Base-by-base conservation (phyloP, 2,329 filamentous ascomycete species). In the Xylaria sp. region DNA sequence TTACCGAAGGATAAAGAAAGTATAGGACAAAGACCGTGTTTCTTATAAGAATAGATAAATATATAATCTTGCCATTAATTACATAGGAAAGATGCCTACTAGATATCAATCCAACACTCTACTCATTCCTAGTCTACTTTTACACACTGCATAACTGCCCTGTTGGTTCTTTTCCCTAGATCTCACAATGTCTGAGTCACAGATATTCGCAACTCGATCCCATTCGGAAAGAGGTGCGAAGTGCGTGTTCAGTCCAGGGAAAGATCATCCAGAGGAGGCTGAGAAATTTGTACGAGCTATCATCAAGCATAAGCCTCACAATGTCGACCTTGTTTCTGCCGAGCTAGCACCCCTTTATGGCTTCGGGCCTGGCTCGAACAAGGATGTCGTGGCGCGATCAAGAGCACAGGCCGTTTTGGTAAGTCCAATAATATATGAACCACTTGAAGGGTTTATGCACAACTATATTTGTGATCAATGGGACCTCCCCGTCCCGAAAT, bases 261-360 rank as follows among this genome's bases (percentile, higher is more conserved):
- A 70, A 62, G 56, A 71, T 9, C 23, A 70, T 1, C 73, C 74
- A 2, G 68, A 63, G 9, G 62, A 63, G 54, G 71, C 73, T 1
- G 71, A 62, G 28, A 61, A 62, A 1, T 56, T 73, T 20, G 66
- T 78, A 2, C 68, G 60, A 13, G 15, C 4, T 2, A 62, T 76
- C 51, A 69, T 70, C 62, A 74, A 74, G 48, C 58, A 62, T 25
- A 69, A 70, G 15, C 68, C 64, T 0, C 41, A 69, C 1, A 68
- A 74, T n/a, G 43, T 71, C 1, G 71, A 75, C 6, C 56, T 69
- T 5, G 74, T 68, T 0, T 69, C 73, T 1, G 59, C 60, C 0
- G 68, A 75, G 46, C 55, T 78, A 13, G 71, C 74, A 2, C 71
- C 71, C 0, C 58, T 77, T 31, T 76, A 70, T 28, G 74, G 75